phyloP scores from a whole-genome alignment of 169 alveolate genomes.

The Cryptosporidium viatorum region DNA sequence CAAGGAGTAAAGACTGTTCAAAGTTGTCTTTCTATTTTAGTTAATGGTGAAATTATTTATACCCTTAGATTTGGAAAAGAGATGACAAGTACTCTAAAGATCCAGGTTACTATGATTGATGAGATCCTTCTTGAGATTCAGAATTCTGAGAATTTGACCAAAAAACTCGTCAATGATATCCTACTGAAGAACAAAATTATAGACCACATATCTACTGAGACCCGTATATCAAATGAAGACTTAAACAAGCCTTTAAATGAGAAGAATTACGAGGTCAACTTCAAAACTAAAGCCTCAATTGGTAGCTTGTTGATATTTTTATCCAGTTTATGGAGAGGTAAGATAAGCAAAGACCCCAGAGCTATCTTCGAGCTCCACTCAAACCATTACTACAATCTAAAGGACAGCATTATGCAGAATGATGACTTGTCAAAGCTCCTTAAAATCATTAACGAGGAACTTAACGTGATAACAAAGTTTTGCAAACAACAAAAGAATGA shows the following conservation, averaged over 20 bases:
- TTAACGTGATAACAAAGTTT: not conserved
- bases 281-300: not conserved
- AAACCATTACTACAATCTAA: not conserved
- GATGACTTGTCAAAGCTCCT: not conserved
- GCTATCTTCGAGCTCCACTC: not conserved
- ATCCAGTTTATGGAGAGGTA: constrained; percentile 50
- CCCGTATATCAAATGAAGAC: not conserved
- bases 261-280: not conserved
- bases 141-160: not conserved
- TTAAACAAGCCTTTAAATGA: not conserved
- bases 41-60: constrained; percentile 49
- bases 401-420: not conserved
- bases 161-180: constrained; percentile 23
- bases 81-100: not conserved
- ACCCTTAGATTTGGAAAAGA: not conserved
- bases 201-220: not conserved
- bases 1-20: not conserved
- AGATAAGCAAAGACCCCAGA: not conserved
- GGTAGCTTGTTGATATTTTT: constrained; percentile 19
- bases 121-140: constrained; percentile 17
- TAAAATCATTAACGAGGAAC: not conserved
- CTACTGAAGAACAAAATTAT: constrained; percentile 14
- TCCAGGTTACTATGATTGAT: constrained; percentile 48
- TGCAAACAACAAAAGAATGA: not conserved
- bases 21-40: constrained; percentile 36